Conservation (phyloP, 2,329 filamentous ascomycete genomes). For the Geosmithia putterillii region DNA sequence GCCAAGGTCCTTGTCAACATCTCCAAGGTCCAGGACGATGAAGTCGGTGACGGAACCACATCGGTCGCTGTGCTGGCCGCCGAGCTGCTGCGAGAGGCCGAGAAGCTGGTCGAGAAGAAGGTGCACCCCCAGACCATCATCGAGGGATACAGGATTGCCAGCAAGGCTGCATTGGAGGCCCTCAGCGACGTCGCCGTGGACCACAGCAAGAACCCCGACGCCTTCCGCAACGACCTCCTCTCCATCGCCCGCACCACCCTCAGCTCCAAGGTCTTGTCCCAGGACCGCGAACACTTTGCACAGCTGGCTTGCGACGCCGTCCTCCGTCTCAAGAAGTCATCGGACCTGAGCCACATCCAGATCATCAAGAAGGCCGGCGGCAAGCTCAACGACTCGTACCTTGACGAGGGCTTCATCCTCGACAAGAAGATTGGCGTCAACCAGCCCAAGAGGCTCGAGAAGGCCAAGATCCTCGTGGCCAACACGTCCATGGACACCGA, state of each 20-base stretch:
- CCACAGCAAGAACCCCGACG: conserved; percentile 70
- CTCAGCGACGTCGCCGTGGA: conserved; percentile 78
- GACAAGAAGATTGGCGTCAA: conserved; percentile 99
- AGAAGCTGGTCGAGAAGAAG: conserved; percentile 95
- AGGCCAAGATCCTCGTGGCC: conserved; percentile 94
- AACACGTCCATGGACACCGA: conserved; percentile 99
- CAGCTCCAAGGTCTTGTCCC: conserved; percentile 91
- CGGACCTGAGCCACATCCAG: conserved; percentile 94
- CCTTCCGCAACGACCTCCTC: conserved; percentile 80
- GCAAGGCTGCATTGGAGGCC: conserved; percentile 72
- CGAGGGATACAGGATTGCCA: conserved; percentile 96
- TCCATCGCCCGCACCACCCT: conserved; percentile 90
- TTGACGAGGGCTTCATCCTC: conserved; percentile 95
- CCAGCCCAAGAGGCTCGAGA: conserved; percentile 93
- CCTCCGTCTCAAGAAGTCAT: conserved; percentile 76
- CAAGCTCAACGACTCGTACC: conserved; percentile 93
- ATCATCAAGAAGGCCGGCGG: conserved; percentile 99
- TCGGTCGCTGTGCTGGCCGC: conserved; percentile 94
- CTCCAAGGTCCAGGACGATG: conserved; percentile 97
- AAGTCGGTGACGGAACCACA: conserved; percentile 95
- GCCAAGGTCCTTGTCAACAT: conserved; percentile 99
- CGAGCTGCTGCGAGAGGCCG: conserved; percentile 88
- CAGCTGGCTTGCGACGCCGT: conserved; percentile 85
- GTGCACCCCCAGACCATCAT: conserved; percentile 99
- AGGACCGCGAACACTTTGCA: conserved; percentile 88